Conservation (phyloP, 2,329 filamentous ascomycete species). For the Fusarium mundagurra region DNA sequence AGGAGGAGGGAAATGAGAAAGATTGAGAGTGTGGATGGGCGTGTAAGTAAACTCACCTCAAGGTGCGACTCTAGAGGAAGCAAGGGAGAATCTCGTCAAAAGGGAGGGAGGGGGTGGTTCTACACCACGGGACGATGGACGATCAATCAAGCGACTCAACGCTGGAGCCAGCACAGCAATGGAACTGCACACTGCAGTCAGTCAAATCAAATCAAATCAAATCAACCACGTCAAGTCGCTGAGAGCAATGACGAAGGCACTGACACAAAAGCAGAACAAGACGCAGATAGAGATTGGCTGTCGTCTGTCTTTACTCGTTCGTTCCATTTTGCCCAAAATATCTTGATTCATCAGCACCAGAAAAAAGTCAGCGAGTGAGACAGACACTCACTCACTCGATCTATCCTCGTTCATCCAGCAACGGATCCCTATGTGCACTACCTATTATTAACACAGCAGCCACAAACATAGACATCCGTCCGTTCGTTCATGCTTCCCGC, state of each 20-base stretch:
- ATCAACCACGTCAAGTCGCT: slow-evolving; percentile 32
- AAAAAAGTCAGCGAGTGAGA: background rate
- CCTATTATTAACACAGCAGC: slow-evolving; percentile 11
- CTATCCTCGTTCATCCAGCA: slow-evolving; percentile 30
- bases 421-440: slow-evolving; percentile 3
- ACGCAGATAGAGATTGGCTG: slow-evolving; percentile 20
- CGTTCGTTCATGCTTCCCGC: slow-evolving; percentile 2
- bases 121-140: slow-evolving; percentile 29
- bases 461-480: slow-evolving; percentile 17
- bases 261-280: slow-evolving; percentile 34
- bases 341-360: slow-evolving; percentile 30
- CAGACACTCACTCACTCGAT: background rate
- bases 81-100: slow-evolving; percentile 21
- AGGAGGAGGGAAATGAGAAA: slow-evolving; percentile 10
- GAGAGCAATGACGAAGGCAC: slow-evolving; percentile 32
- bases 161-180: slow-evolving; percentile 38
- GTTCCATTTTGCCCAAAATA: background rate
- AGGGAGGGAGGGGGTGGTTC: slow-evolving; percentile 6
- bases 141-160: slow-evolving; percentile 36
- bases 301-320: slow-evolving; percentile 16
- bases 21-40: slow-evolving; percentile 22
- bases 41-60: slow-evolving; percentile 15
- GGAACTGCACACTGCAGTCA: slow-evolving; percentile 28
- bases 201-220: slow-evolving; percentile 28
- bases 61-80: slow-evolving; percentile 32